Percentiles rank a stretch among this genome's conserved stretches.
Conservation (phyloP, 2,329 filamentous ascomycete species). For the Fusarium mexicanum region DNA sequence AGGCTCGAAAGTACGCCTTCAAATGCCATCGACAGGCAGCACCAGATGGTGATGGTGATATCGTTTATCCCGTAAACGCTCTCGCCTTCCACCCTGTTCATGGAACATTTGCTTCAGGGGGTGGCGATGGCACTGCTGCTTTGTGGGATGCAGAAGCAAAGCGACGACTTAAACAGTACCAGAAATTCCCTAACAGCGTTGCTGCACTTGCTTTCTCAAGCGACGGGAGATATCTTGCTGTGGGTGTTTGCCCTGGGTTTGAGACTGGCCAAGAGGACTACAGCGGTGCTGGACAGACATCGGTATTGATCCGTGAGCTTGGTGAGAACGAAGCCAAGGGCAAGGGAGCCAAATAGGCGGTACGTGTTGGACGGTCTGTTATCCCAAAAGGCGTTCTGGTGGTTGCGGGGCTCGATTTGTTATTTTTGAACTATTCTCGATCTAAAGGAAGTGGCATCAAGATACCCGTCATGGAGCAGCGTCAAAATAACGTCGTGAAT, state of each 20-base stretch:
- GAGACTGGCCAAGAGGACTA: constrained; percentile 88
- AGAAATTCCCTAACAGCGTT: constrained; percentile 82
- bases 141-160: constrained; percentile 94
- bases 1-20: constrained; percentile 96
- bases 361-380: constrained; percentile 21
- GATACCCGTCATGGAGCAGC: constrained; percentile 45
- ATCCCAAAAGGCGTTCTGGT: constrained; percentile 47
- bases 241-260: constrained; percentile 86
- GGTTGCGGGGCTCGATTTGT: constrained; percentile 39
- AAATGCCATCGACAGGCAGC: constrained; percentile 91
- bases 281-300: constrained; percentile 74
- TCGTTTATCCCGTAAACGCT: constrained; percentile 92
- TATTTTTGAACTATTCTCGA: constrained; percentile 36
- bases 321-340: constrained; percentile 88
- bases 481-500: neutral
- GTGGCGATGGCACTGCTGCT: constrained; percentile 90
- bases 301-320: constrained; percentile 84
- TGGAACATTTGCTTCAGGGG: constrained; percentile 89
- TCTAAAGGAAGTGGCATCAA: constrained; percentile 42
- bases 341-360: constrained; percentile 74
- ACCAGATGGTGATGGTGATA: constrained; percentile 72
- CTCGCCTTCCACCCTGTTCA: constrained; percentile 85
- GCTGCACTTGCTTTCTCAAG: constrained; percentile 79
- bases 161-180: constrained; percentile 88
- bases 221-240: constrained; percentile 80